Percentiles rank a stretch among this genome's conserved stretches.
These are phyloP conservation scores for Xylaria longipes DNA, from an alignment of 495 filamentous ascomycete genomes.

Conservation along the genomic window DNA sequence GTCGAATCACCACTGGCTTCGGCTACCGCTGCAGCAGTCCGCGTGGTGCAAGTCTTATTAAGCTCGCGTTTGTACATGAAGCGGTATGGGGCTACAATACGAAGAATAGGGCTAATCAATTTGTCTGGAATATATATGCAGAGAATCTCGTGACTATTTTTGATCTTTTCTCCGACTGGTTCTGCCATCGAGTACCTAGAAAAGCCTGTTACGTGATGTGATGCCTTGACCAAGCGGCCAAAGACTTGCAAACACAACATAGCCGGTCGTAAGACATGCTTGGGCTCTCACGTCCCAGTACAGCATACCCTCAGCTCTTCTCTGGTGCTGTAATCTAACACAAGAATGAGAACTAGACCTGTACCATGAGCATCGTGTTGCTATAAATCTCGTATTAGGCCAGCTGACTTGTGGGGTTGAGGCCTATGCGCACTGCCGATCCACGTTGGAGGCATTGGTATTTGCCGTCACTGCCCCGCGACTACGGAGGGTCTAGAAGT, in stretches of 20 bases:
- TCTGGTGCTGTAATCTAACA: neutral
- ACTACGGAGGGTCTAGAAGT: neutral
- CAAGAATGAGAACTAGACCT: neutral
- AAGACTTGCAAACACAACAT: slow-evolving; percentile 8
- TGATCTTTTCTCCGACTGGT: slow-evolving; percentile 5
- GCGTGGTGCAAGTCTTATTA: neutral
- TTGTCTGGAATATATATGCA: neutral
- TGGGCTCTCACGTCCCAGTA: neutral
- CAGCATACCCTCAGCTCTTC: slow-evolving; percentile 5
- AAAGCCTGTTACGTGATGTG: neutral
- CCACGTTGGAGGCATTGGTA: slow-evolving; percentile 20
- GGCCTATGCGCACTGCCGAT: slow-evolving; percentile 21
- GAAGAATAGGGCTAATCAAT: neutral
- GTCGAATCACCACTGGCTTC: neutral
- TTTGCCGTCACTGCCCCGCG: slow-evolving; percentile 23
- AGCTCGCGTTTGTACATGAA: neutral
- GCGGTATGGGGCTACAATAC: neutral
- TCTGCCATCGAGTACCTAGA: neutral
- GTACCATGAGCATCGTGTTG: slow-evolving; percentile 1
- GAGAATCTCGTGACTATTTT: neutral
- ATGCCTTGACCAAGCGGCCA: neutral
- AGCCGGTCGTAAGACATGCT: neutral
- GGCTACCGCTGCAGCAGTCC: neutral
- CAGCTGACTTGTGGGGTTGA: slow-evolving; percentile 10
- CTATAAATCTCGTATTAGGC: slow-evolving; percentile 21